phyloP scores from a whole-genome alignment of 441 rosid genomes.

The Euphorbia schlechtendalii region DNA sequence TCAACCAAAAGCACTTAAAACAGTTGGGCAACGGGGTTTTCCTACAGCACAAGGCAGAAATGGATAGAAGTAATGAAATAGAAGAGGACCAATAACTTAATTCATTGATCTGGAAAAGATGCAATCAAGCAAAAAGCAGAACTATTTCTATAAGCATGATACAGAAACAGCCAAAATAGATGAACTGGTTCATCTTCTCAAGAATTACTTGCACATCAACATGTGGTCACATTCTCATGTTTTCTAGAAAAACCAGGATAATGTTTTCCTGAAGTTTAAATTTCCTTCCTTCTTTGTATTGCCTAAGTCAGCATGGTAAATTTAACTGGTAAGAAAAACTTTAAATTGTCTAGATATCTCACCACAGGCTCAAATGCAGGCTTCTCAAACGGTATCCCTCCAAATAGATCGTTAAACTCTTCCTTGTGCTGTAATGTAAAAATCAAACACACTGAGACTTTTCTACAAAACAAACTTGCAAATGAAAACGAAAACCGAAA shows the following conservation, averaged over 20 bases:
- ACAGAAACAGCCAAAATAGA: too few relatives aligned
- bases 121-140: too few relatives aligned
- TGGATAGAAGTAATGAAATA: not conserved
- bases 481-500: not conserved
- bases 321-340: not conserved
- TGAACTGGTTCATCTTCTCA: too few relatives aligned
- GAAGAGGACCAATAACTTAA: not conserved
- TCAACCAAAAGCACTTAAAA: not conserved
- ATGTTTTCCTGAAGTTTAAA: not conserved
- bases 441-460: constrained; percentile 7
- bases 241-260: not conserved
- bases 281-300: not conserved
- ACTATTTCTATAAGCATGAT: too few relatives aligned
- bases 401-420: constrained; percentile 41
- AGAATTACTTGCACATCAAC: not conserved
- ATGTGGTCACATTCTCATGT: not conserved
- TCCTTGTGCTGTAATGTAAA: constrained; percentile 44
- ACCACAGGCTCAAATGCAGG: constrained; percentile 53
- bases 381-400: constrained; percentile 45
- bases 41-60: not conserved
- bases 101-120: not conserved
- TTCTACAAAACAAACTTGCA: not conserved
- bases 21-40: not conserved
- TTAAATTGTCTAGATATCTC: constrained; percentile 17
- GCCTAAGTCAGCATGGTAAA: not conserved